Base-by-base conservation (phyloP, 768 basidiomycete genomes). In the Tricholoma flavovirens region DNA sequence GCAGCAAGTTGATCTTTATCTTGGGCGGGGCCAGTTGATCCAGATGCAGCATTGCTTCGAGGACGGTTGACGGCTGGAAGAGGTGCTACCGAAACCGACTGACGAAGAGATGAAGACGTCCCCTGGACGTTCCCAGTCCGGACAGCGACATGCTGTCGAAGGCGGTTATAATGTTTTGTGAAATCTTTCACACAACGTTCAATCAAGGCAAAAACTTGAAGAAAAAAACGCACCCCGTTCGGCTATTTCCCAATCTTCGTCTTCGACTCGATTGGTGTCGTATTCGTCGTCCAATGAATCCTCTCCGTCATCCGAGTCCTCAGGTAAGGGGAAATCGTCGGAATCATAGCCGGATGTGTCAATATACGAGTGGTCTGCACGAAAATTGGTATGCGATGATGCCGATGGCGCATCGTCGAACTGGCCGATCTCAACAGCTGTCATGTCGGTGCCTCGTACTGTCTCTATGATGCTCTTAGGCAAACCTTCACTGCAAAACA, bases 121-220 rank as follows among this genome's bases (percentile, higher is more conserved):
- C 86, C 83, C 54, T 83, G 81, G 0, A 83, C 88, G 54, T 77
- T 83, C 2, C 90, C 89, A 15, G 83, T 82, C 35, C 85, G 86
- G 5, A 93, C 88, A 19, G 89, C 90, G 55, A 91, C 86, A 68
- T 98, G 92, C 68, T 98, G 95, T 50, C 89, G 77, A 29, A 98
- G 77, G 21, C 97, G 87, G 73, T 98, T 98, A 73, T 90, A 99
- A 64, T 98, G 94, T 72, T 98, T 98, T 32, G 97, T 98, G 64
- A 99, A 98, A 74, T 99, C 97, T 97, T 68, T 9, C 50, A 59
- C 56, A 53, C 58, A 62, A 57, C 40, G 14, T 46, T 33, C 36
- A n/a, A 3, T 53, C 22, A 49, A 52, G 32, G n/a, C 55, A n/a
- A 49, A 40, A 10, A n/a, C 48, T 19, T 14, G 19, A 38, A 12